These are phyloP conservation scores for Puccinellia tenuiflora DNA, from an alignment of 176 grass and related monocot genomes.

Conservation along the genomic window DNA sequence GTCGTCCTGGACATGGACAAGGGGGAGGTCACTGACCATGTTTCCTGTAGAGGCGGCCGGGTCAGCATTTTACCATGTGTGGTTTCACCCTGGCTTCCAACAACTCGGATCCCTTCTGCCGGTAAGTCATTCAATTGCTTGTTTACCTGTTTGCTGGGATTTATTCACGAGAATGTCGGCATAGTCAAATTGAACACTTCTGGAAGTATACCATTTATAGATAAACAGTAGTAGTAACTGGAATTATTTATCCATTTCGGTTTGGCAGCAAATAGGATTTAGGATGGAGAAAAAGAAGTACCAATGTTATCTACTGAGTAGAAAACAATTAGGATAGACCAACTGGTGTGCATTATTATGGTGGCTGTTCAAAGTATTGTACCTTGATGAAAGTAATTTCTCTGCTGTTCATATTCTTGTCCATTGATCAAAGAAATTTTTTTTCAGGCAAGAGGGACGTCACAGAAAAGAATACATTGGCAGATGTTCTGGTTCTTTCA, in stretches of 20 bases:
- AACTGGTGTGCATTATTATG: not conserved
- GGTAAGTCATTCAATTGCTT: not conserved
- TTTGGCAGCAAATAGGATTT: not conserved
- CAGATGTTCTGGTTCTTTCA: slow-evolving; percentile 22
- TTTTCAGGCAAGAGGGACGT: not conserved
- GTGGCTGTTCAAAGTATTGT: not conserved
- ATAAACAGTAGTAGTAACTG: not conserved
- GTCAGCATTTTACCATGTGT: not conserved
- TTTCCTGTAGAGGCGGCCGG: not conserved
- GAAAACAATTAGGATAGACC: not conserved
- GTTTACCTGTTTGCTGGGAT: not conserved
- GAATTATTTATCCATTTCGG: not conserved
- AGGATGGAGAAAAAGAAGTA: not conserved
- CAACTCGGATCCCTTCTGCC: not conserved
- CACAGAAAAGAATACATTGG: not conserved
- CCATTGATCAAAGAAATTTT: not conserved
- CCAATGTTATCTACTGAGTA: not conserved
- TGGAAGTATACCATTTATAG: not conserved
- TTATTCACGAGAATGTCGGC: not conserved
- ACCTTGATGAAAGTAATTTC: not conserved
- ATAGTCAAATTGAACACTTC: not conserved
- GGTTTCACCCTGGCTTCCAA: not conserved
- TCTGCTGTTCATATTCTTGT: not conserved
- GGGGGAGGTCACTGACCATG: not conserved
- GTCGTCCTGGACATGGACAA: not conserved